Evolutionary conservation across 257 asterid species (phyloP), one percentile per base, ranked within the genome.

Genomic region (Perilla frutescens): DNA sequence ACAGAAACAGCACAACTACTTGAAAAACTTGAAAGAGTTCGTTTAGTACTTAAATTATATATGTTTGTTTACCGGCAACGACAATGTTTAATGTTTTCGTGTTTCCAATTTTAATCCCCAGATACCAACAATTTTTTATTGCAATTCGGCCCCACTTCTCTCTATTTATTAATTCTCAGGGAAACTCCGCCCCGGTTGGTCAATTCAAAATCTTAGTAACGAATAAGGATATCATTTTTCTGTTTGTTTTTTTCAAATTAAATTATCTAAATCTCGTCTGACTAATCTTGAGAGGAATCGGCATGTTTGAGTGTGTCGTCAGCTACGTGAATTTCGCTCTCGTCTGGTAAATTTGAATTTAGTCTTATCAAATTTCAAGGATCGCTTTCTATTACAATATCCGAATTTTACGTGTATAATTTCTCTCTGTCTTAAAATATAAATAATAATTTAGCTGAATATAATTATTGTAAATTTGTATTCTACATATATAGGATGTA

Each of bases 1-100:
- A 56, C 79, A 55, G 8, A 68, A 57, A 56, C 79, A 55, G 8
- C 60, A 29, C 78, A 71, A 56, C 80, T 49, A 71, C 72, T 57
- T 62, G n/a, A 39, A 74, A 70, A 69, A 49, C 9, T 45, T 10
- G 37, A n/a, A 71, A 13, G 71, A 60, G 78, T 37, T 71, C 47
- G 8, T 50, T 73, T 41, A 57, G 76, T 68, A 34, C 72, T 59
- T 7, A 44, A 54, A 12, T 60, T 31, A 48, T 20, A 20, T 20
- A 20, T 74, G 72, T 66, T 61, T 69, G 76, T 77, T 64, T 51
- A 54, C 44, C 67, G 5, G 69, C 82, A 62, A 74, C 69, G 72
- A 66, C 68, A 48, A 29, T 62, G 73, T 71, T 62, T 53, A 3
- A n/a, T 63, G 69, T 63, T 63, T 60, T 45, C n/a, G 3, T 45